A percentile compares a stretch with the other conserved stretches of the same genome.
Evolutionary conservation across 2,329 filamentous ascomycete species (phyloP).

Genomic region (Metarhizium sp.): DNA sequence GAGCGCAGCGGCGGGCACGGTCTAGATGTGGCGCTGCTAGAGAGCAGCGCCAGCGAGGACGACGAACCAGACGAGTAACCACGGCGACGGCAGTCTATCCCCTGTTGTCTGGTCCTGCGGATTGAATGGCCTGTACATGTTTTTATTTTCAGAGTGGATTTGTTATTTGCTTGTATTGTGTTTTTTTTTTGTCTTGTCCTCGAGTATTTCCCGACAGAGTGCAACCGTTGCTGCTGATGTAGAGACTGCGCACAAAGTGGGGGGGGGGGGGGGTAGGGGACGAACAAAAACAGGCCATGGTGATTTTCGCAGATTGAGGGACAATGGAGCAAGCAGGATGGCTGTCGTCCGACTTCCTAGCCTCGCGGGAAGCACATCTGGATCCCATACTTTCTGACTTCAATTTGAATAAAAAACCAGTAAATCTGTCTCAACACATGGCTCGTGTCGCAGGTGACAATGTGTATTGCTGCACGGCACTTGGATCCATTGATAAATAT

Average conservation of each 20-base stretch:
- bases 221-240: background rate
- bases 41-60: conserved; percentile 50
- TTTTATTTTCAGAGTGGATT: conserved; percentile 1
- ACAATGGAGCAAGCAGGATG: conserved; percentile 54
- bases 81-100: conserved; percentile 53
- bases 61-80: conserved; percentile 56
- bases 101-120: conserved; percentile 55
- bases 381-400: background rate
- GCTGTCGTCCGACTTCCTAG: conserved; percentile 40
- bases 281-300: background rate
- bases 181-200: background rate
- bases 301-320: conserved; percentile 41
- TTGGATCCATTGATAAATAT: background rate
- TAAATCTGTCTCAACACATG: background rate
- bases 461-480: background rate
- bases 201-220: background rate
- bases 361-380: conserved; percentile 25
- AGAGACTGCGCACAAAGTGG: background rate
- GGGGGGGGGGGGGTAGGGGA: background rate
- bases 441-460: background rate
- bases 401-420: conserved; percentile 1
- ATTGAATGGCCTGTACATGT: conserved; percentile 11
- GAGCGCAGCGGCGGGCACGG: conserved; percentile 19
- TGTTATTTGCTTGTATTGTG: background rate
- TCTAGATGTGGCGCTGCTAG: conserved; percentile 27